These are phyloP conservation scores for Nakazawaea anatomiae DNA, from an alignment of 805 yeast species.

Conservation along the genomic window DNA sequence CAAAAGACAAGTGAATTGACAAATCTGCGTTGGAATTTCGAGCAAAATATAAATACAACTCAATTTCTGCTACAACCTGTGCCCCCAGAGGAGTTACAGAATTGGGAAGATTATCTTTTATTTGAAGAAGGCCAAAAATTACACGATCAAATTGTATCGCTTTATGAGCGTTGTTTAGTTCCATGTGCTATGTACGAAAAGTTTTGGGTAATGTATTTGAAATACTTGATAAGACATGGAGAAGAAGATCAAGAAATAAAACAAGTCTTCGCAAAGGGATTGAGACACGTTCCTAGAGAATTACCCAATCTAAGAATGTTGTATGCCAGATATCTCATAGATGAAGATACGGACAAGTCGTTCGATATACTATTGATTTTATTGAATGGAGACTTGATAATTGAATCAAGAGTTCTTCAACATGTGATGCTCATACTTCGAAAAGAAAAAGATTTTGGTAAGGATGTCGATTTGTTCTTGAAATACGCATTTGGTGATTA, in stretches of 20 bases:
- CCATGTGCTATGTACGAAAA: slow-evolving; percentile 56
- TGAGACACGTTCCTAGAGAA: slow-evolving; percentile 28
- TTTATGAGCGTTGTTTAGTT: slow-evolving; percentile 70
- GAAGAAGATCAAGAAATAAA: slow-evolving; percentile 28
- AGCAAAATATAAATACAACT: slow-evolving; percentile 52
- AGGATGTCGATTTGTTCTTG: neutral
- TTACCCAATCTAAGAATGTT: slow-evolving; percentile 20
- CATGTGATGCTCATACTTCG: neutral
- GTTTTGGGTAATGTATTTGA: slow-evolving; percentile 65
- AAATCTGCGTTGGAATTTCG: slow-evolving; percentile 64
- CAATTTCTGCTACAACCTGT: slow-evolving; percentile 49
- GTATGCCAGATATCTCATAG: slow-evolving; percentile 19
- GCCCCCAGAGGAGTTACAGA: slow-evolving; percentile 33
- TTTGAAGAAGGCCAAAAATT: slow-evolving; percentile 30
- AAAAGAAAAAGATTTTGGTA: neutral
- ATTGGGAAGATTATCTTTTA: slow-evolving; percentile 63
- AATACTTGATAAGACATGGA: slow-evolving; percentile 37
- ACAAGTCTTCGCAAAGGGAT: slow-evolving; percentile 46
- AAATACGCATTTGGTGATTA: slow-evolving; percentile 1
- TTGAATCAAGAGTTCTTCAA: slow-evolving; percentile 13
- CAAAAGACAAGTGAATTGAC: slow-evolving; percentile 45
- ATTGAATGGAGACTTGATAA: neutral
- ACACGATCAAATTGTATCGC: slow-evolving; percentile 28
- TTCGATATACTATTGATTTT: neutral
- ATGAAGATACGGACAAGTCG: neutral